Evolutionary conservation across 2,329 filamentous ascomycete species (phyloP).

Genomic region (Aspergillus eucalypticola): DNA sequence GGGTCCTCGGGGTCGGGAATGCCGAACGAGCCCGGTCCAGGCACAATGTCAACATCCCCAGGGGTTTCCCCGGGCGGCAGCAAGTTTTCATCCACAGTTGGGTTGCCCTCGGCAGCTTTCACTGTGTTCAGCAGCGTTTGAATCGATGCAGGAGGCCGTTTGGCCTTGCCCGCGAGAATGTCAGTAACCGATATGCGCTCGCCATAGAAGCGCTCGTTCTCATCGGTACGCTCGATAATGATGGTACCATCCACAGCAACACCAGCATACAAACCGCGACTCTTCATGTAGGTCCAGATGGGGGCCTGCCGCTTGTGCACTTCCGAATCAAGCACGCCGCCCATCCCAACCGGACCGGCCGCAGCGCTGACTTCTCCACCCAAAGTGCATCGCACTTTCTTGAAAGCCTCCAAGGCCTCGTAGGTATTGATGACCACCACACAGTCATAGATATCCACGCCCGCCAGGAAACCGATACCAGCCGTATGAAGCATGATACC

Average conservation of each 20-base stretch:
- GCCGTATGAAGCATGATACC: conserved; percentile 89
- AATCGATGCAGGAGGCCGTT: conserved; percentile 57
- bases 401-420: conserved; percentile 80
- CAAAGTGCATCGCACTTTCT: conserved; percentile 73
- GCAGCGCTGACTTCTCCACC: conserved; percentile 78
- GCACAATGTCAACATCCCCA: conserved; percentile 65
- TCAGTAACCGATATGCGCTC: conserved; percentile 62
- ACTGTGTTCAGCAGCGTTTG: conserved; percentile 75
- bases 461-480: conserved; percentile 83
- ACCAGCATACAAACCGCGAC: conserved; percentile 82
- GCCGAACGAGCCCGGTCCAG: conserved; percentile 61
- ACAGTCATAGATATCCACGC: conserved; percentile 94
- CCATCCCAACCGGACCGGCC: conserved; percentile 74
- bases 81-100: conserved; percentile 68
- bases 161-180: conserved; percentile 63
- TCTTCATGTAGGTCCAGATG: conserved; percentile 85
- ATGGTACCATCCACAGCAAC: conserved; percentile 85
- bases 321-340: conserved; percentile 70
- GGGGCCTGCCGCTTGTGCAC: conserved; percentile 69
- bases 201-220: conserved; percentile 84
- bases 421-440: conserved; percentile 89
- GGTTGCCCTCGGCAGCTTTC: conserved; percentile 82
- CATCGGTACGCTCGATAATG: conserved; percentile 80
- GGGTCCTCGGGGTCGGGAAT: conserved; percentile 78
- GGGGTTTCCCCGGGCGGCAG: conserved; percentile 73